Evolutionary conservation across 176 grass and related monocot genomes (phyloP).

Genomic region (Triticum urartu): DNA sequence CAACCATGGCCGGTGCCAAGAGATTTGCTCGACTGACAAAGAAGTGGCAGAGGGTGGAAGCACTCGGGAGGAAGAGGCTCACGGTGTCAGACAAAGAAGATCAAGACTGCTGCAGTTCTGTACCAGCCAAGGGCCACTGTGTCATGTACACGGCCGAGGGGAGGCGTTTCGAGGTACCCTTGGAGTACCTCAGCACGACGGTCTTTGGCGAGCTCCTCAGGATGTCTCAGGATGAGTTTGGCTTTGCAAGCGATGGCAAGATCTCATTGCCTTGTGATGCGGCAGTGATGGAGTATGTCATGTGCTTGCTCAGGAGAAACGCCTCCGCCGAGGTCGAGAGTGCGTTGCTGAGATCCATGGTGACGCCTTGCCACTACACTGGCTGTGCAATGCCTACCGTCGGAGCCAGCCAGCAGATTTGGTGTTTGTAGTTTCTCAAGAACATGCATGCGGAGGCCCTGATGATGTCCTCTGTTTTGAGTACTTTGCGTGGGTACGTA

Average conservation of each 20-base stretch:
- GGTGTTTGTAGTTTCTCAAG: constrained; percentile 21
- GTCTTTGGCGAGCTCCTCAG: constrained; percentile 46
- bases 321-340: constrained; percentile 45
- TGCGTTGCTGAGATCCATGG: constrained; percentile 43
- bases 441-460: neutral
- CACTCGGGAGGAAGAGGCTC: constrained; percentile 25
- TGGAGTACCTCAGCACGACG: constrained; percentile 31
- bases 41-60: constrained; percentile 31
- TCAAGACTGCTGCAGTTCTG: neutral
- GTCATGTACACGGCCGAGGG: constrained; percentile 37
- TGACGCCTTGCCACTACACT: neutral
- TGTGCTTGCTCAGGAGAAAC: constrained; percentile 44
- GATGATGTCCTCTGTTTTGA: neutral
- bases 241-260: constrained; percentile 16
- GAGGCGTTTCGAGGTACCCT: constrained; percentile 53
- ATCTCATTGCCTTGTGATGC: constrained; percentile 61
- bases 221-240: constrained; percentile 61
- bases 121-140: constrained; percentile 36
- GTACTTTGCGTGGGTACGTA: neutral
- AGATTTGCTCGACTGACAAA: constrained; percentile 24
- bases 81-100: neutral
- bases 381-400: neutral
- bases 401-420: constrained; percentile 1
- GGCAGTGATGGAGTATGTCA: constrained; percentile 45
- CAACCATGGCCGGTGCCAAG: constrained; percentile 19